Percentiles rank a stretch among this genome's conserved stretches.
Evolutionary conservation across 192 early-diverging fungal genomes (phyloP).

Genomic region (Coemansia brasiliensis): DNA sequence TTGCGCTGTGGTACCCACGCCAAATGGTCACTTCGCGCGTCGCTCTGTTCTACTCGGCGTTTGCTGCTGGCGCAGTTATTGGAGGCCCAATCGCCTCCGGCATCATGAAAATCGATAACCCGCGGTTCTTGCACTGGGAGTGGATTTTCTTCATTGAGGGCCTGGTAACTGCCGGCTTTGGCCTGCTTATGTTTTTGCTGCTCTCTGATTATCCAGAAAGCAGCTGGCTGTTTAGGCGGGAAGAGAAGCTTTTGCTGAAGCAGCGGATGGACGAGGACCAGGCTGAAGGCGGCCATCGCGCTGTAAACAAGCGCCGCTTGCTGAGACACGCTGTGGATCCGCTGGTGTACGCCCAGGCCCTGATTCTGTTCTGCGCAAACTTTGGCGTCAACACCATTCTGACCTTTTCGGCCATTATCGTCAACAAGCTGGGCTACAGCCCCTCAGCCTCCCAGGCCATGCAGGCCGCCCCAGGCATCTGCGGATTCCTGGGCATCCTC

Average conservation of each 20-base stretch:
- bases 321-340: conserved; percentile 21
- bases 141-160: conserved; percentile 55
- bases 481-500: conserved; percentile 39
- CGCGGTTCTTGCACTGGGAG: conserved; percentile 33
- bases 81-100: conserved; percentile 45
- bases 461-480: conserved; percentile 44
- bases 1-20: conserved; percentile 50
- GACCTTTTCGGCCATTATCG: conserved; percentile 43
- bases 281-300: conserved; percentile 32
- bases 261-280: conserved; percentile 34
- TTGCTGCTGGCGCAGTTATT: conserved; percentile 40
- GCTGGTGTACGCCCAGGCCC: conserved; percentile 35
- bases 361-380: conserved; percentile 41
- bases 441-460: conserved; percentile 37
- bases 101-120: conserved; percentile 37
- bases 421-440: conserved; percentile 40
- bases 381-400: conserved; percentile 51
- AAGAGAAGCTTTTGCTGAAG: conserved; percentile 31
- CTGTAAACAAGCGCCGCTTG: conserved; percentile 26
- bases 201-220: conserved; percentile 42
- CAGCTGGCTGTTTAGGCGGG: conserved; percentile 31
- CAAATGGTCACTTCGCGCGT: conserved; percentile 46
- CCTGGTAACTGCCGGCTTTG: conserved; percentile 33
- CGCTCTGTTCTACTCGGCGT: conserved; percentile 43
- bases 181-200: conserved; percentile 31